A percentile compares a stretch with the other conserved stretches of the same genome.
Conservation (phyloP, 2,329 filamentous ascomycete genomes). For the Aspergillus puulaauensis region DNA sequence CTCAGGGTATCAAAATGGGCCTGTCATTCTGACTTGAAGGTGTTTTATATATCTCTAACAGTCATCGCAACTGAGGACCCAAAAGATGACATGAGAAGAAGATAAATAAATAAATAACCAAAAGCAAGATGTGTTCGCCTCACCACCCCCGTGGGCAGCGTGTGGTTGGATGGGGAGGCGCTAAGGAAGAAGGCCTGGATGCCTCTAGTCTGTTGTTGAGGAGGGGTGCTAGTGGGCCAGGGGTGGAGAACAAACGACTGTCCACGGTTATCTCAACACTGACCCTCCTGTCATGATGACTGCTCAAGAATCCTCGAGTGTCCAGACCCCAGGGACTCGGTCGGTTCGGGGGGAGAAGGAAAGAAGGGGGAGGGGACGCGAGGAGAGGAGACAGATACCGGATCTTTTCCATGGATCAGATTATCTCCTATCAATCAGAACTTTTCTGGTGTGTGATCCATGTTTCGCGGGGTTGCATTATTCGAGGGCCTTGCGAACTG, state of each 20-base stretch:
- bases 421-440: constrained; percentile 5
- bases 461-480: neutral
- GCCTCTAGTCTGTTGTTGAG: neutral
- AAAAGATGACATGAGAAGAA: neutral
- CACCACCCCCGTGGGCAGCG: neutral
- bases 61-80: neutral
- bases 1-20: too few species aligned
- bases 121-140: constrained; percentile 3
- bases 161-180: constrained; percentile 8
- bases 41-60: neutral
- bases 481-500: neutral
- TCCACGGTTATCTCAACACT: constrained; percentile 10
- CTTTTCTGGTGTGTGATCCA: neutral
- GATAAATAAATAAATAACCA: neutral
- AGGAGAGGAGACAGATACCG: neutral
- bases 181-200: constrained; percentile 1
- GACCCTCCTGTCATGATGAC: constrained; percentile 7
- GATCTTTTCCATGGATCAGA: neutral
- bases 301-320: neutral
- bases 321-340: neutral
- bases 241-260: constrained; percentile 4
- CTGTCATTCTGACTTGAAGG: neutral
- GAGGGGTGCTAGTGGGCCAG: constrained; percentile 3
- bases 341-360: neutral
- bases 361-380: neutral